Conservation (phyloP, 257 asterid genomes). For the Nemophila menziesii region DNA sequence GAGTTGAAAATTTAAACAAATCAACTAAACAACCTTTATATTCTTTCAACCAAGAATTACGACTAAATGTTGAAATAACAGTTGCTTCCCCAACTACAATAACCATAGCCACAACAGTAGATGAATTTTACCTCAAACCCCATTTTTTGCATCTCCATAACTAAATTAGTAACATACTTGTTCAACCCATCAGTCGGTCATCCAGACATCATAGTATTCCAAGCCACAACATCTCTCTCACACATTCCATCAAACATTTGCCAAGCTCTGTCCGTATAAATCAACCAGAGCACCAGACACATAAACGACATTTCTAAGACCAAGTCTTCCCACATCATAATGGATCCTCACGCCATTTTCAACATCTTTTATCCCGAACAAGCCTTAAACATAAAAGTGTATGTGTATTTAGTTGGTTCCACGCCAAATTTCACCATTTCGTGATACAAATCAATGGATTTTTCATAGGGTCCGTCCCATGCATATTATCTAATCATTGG, state of each 20-base stretch:
- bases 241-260: constrained; percentile 50
- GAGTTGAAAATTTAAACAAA: too few relatives aligned
- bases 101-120: constrained; percentile 54
- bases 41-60: too few relatives aligned
- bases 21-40: too few relatives aligned
- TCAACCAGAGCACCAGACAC: constrained; percentile 72
- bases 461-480: constrained; percentile 62
- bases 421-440: constrained; percentile 58
- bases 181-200: constrained; percentile 42
- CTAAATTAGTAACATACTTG: constrained; percentile 30
- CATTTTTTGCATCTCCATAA: constrained; percentile 39
- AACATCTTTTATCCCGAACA: constrained; percentile 60
- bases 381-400: constrained; percentile 81
- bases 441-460: constrained; percentile 46
- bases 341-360: constrained; percentile 47
- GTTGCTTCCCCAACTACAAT: constrained; percentile 47
- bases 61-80: too few relatives aligned
- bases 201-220: constrained; percentile 81
- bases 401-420: constrained; percentile 60
- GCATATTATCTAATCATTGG: constrained; percentile 71
- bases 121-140: constrained; percentile 49
- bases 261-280: constrained; percentile 46
- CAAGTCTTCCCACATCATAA: constrained; percentile 27
- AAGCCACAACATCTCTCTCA: constrained; percentile 62
- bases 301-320: constrained; percentile 45